Evolutionary conservation across 805 yeast genomes (phyloP).

Genomic region (Ascoidea asiatica): DNA sequence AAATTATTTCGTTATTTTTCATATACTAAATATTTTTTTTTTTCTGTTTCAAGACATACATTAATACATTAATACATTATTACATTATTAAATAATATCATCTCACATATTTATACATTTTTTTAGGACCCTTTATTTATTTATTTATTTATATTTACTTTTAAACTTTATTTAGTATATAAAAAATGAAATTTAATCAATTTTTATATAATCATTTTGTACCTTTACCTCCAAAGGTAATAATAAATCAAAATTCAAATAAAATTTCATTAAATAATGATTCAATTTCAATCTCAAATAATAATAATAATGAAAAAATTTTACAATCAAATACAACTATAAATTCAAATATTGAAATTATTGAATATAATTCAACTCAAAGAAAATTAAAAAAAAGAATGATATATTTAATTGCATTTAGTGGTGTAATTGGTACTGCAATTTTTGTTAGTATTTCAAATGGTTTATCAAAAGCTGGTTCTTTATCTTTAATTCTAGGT

Average conservation of each 20-base stretch:
- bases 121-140: background rate
- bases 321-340: background rate
- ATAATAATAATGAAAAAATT: background rate
- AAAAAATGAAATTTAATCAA: background rate
- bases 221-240: conserved; percentile 2
- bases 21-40: too few relatives aligned
- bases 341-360: background rate
- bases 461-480: conserved; percentile 54
- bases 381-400: conserved; percentile 54
- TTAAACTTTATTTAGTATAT: too few relatives aligned
- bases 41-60: background rate
- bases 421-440: conserved; percentile 77
- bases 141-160: background rate
- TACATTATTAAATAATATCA: too few relatives aligned
- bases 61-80: too few relatives aligned
- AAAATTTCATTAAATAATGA: too few relatives aligned
- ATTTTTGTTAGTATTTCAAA: conserved; percentile 54
- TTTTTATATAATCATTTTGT: conserved; percentile 2
- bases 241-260: too few relatives aligned
- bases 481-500: conserved; percentile 51
- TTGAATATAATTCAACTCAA: conserved; percentile 17
- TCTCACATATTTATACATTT: too few relatives aligned
- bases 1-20: background rate
- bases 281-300: background rate
- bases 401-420: conserved; percentile 65